A percentile compares a stretch with the other conserved stretches of the same genome.
phyloP scores from a whole-genome alignment of 1,284 basidiomycete genomes.

The Ceratobasidium sp. region DNA sequence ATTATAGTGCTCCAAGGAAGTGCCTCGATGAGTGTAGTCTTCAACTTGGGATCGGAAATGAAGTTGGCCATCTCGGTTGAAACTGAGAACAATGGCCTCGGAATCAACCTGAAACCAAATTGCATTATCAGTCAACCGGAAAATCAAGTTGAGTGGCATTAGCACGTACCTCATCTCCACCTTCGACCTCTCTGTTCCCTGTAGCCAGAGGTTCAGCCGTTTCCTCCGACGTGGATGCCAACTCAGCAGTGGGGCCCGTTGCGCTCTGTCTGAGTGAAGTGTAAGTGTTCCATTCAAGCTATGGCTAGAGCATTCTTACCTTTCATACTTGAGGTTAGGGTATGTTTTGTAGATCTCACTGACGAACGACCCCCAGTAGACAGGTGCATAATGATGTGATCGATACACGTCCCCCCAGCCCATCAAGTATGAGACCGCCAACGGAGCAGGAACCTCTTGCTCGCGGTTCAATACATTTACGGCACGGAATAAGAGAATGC shows the following conservation, averaged over 20 bases:
- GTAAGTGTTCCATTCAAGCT: too few relatives aligned
- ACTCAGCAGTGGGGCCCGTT: too few relatives aligned
- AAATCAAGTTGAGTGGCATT: too few relatives aligned
- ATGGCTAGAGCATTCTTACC: too few relatives aligned
- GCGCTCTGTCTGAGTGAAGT: too few relatives aligned
- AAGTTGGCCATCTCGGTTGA: not conserved
- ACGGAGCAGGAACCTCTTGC: constrained; percentile 41
- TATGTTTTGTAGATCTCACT: not conserved
- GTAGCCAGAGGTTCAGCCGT: too few relatives aligned
- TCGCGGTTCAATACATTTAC: constrained; percentile 44
- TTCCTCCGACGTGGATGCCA: too few relatives aligned
- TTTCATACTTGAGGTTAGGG: not conserved
- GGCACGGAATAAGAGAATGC: constrained; percentile 33
- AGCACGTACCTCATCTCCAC: too few relatives aligned
- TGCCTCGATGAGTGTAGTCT: not conserved
- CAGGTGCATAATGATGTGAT: not conserved
- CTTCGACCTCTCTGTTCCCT: too few relatives aligned
- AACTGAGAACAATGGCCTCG: not conserved
- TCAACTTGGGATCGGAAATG: not conserved
- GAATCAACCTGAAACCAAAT: too few relatives aligned
- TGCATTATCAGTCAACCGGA: too few relatives aligned
- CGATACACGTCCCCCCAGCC: constrained; percentile 7
- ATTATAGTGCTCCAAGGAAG: not conserved
- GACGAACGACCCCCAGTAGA: not conserved
- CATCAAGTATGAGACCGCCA: constrained; percentile 36